phyloP scores from a whole-genome alignment of 2,329 filamentous ascomycete genomes.

The Dothideomycetidae sp. region DNA sequence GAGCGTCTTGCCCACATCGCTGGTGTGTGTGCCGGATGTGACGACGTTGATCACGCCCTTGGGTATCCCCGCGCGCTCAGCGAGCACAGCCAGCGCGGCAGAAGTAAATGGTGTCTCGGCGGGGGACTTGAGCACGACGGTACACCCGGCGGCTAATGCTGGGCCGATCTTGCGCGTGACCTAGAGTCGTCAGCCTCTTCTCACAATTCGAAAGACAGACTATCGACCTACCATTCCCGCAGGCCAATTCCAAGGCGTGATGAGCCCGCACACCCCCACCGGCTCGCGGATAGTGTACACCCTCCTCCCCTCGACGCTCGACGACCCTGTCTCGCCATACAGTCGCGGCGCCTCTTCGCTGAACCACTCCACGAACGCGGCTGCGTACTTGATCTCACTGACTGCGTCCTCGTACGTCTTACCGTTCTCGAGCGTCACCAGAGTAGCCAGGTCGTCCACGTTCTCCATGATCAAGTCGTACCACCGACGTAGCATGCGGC shows the following conservation, averaged over 20 bases:
- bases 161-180: conserved; percentile 39
- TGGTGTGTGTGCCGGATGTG: conserved; percentile 64
- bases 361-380: conserved; percentile 70
- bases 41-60: conserved; percentile 84
- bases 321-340: conserved; percentile 62
- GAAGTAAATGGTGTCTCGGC: conserved; percentile 86
- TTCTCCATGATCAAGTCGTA: conserved; percentile 69
- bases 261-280: conserved; percentile 67
- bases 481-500: conserved; percentile 63
- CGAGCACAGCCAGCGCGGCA: conserved; percentile 75
- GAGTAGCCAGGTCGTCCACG: conserved; percentile 61
- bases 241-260: conserved; percentile 48
- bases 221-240: neutral
- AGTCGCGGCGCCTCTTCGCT: conserved; percentile 60
- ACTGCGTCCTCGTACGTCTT: conserved; percentile 66
- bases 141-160: conserved; percentile 89
- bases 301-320: conserved; percentile 55
- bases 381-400: conserved; percentile 58
- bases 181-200: conserved; percentile 17
- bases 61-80: conserved; percentile 73
- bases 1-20: conserved; percentile 60
- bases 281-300: conserved; percentile 71
- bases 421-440: conserved; percentile 84
- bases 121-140: conserved; percentile 81
- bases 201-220: neutral